phyloP scores from a whole-genome alignment of 2,329 filamentous ascomycete genomes.

The Ascomycota sp. region DNA sequence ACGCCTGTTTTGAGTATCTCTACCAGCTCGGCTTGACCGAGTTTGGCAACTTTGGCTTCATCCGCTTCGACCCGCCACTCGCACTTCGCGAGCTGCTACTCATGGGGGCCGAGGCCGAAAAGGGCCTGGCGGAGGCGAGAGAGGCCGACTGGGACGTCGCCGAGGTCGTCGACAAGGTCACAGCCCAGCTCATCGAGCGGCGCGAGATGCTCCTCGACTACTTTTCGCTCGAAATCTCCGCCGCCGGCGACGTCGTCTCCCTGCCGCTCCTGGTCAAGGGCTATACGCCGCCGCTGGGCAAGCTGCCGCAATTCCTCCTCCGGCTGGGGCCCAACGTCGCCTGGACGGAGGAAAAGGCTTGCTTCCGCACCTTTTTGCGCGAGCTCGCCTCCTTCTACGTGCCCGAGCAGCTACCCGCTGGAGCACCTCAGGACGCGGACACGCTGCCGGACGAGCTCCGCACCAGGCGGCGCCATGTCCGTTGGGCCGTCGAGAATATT shows the following conservation, averaged over 20 bases:
- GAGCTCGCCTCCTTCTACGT: slow-evolving; percentile 84
- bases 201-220: slow-evolving; percentile 84
- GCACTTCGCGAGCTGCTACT: slow-evolving; percentile 48
- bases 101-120: slow-evolving; percentile 55
- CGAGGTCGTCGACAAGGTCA: slow-evolving; percentile 44
- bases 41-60: slow-evolving; percentile 81
- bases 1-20: slow-evolving; percentile 72
- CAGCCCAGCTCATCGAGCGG: slow-evolving; percentile 48
- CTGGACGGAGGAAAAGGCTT: slow-evolving; percentile 68
- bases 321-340: slow-evolving; percentile 72
- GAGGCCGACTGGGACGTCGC: slow-evolving; percentile 44
- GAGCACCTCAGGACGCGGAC: slow-evolving; percentile 16
- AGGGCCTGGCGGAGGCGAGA: slow-evolving; percentile 17
- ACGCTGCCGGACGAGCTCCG: slow-evolving; percentile 30
- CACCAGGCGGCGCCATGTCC: slow-evolving; percentile 46
- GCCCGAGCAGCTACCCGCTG: slow-evolving; percentile 57
- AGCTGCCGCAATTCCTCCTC: slow-evolving; percentile 75
- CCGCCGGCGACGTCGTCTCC: slow-evolving; percentile 52
- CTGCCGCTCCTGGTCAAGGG: slow-evolving; percentile 77
- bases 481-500: slow-evolving; percentile 58
- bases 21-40: slow-evolving; percentile 90
- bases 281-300: slow-evolving; percentile 68
- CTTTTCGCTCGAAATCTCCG: slow-evolving; percentile 68
- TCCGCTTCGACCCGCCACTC: slow-evolving; percentile 61
- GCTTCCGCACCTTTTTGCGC: slow-evolving; percentile 66